phyloP scores from a whole-genome alignment of 768 basidiomycete genomes.

The Termitomyces heimii region DNA sequence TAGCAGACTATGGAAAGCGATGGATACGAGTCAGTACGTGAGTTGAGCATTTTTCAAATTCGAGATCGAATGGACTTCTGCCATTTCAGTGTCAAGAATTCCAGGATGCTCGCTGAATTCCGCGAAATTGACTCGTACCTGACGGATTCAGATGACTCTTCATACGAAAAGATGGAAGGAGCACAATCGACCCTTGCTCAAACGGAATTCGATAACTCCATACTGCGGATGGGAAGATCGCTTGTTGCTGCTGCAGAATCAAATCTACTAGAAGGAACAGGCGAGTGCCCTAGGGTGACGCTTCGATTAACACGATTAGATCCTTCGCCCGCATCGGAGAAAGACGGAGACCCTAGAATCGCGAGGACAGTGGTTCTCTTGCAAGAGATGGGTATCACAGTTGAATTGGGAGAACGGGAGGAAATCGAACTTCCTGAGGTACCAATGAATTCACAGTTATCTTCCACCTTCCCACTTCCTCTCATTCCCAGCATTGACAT shows the following conservation, averaged over 20 bases:
- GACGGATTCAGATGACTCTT: slow-evolving; percentile 52
- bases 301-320: slow-evolving; percentile 70
- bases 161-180: slow-evolving; percentile 43
- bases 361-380: slow-evolving; percentile 50
- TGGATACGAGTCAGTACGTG: slow-evolving; percentile 92
- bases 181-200: slow-evolving; percentile 40
- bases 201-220: slow-evolving; percentile 61
- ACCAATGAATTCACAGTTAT: slow-evolving; percentile 3
- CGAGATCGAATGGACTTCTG: neutral
- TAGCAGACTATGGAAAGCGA: slow-evolving; percentile 62
- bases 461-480: slow-evolving; percentile 8
- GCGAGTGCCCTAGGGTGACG: slow-evolving; percentile 40
- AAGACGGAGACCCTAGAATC: slow-evolving; percentile 48
- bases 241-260: slow-evolving; percentile 59
- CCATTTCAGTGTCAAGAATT: slow-evolving; percentile 60
- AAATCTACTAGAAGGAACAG: slow-evolving; percentile 41
- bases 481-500: slow-evolving; percentile 51
- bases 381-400: slow-evolving; percentile 54
- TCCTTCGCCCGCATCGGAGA: slow-evolving; percentile 26
- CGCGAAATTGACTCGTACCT: slow-evolving; percentile 80
- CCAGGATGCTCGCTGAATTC: slow-evolving; percentile 73
- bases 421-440: slow-evolving; percentile 18
- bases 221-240: slow-evolving; percentile 63
- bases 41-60: slow-evolving; percentile 21
- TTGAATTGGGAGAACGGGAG: slow-evolving; percentile 58